Conservation (phyloP, 2,329 filamentous ascomycete species). For the Verticillium longisporum region DNA sequence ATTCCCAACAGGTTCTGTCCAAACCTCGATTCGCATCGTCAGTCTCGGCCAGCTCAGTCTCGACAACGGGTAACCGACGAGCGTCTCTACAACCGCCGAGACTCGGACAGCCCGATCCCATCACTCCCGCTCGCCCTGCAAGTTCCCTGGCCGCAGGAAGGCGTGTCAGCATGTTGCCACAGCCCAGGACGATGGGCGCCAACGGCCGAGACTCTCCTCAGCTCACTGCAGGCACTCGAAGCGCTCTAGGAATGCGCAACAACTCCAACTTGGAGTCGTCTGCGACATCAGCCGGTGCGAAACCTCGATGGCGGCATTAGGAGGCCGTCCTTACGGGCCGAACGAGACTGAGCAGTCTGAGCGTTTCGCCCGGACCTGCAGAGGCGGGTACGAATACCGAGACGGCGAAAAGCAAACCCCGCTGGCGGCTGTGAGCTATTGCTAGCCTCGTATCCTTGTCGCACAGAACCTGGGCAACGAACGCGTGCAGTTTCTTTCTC, state of each 20-base stretch:
- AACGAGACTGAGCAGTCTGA: background rate
- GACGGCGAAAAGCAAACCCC: conserved; percentile 2
- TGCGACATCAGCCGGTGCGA: conserved; percentile 26
- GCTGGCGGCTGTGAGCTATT: conserved; percentile 8
- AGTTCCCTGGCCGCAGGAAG: conserved; percentile 48
- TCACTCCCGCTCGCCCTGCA: conserved; percentile 35
- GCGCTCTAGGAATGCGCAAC: conserved; percentile 29
- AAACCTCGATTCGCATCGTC: conserved; percentile 34
- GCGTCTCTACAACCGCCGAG: conserved; percentile 45
- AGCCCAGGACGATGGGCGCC: conserved; percentile 27
- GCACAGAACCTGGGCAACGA: too few relatives aligned
- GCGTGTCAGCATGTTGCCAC: conserved; percentile 48
- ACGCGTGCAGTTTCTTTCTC: background rate
- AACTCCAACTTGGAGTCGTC: conserved; percentile 20
- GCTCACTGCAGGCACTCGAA: conserved; percentile 36
- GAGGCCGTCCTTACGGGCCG: conserved; percentile 1
- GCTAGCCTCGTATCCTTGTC: background rate
- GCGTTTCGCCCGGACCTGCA: background rate
- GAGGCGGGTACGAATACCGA: background rate
- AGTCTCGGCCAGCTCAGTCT: conserved; percentile 30
- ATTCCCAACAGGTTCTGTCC: conserved; percentile 35
- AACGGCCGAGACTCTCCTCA: conserved; percentile 43
- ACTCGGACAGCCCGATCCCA: conserved; percentile 18
- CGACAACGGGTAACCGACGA: conserved; percentile 37
- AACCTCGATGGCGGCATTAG: conserved; percentile 43